A percentile compares a stretch with the other conserved stretches of the same genome.
Conservation (phyloP, 1,284 basidiomycete genomes). For the Anthracocystis setariae region DNA sequence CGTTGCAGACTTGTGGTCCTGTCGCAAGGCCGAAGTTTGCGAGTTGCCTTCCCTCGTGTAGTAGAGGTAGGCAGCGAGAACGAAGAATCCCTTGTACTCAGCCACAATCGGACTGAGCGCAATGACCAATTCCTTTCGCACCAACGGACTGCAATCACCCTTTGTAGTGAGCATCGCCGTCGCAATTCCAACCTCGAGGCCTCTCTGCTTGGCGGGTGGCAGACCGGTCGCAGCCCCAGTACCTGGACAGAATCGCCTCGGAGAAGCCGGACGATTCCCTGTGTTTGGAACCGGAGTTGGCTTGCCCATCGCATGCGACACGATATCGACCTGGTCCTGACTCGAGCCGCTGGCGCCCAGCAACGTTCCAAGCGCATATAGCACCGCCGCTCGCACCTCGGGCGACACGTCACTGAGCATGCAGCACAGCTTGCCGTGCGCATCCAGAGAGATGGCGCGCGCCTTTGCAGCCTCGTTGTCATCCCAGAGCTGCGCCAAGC, state of each 20-base stretch:
- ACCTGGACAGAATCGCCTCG: constrained; percentile 74
- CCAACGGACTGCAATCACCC: constrained; percentile 95
- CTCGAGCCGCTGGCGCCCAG: constrained; percentile 82
- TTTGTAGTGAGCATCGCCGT: constrained; percentile 76
- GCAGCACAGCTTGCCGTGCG: constrained; percentile 85
- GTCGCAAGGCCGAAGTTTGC: constrained; percentile 19
- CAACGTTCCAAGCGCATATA: constrained; percentile 93
- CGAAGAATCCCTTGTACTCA: constrained; percentile 95
- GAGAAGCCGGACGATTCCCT: constrained; percentile 12
- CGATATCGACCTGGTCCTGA: constrained; percentile 56
- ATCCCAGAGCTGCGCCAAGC: constrained; percentile 96
- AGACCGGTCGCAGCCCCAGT: constrained; percentile 84
- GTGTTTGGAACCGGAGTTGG: constrained; percentile 15
- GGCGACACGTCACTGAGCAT: constrained; percentile 88
- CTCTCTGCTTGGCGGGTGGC: constrained; percentile 76
- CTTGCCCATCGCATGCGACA: constrained; percentile 31
- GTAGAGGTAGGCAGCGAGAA: constrained; percentile 93
- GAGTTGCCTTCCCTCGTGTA: constrained; percentile 74
- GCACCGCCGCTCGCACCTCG: constrained; percentile 88
- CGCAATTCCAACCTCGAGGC: constrained; percentile 72
- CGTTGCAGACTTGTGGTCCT: constrained; percentile 14
- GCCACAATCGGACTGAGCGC: constrained; percentile 91
- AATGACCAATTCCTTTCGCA: constrained; percentile 90
- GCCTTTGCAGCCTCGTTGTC: constrained; percentile 89
- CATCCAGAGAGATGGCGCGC: constrained; percentile 81